These are phyloP conservation scores for Debaryomyces hansenii DNA, from an alignment of 805 yeast species.

Conservation along the genomic window DNA sequence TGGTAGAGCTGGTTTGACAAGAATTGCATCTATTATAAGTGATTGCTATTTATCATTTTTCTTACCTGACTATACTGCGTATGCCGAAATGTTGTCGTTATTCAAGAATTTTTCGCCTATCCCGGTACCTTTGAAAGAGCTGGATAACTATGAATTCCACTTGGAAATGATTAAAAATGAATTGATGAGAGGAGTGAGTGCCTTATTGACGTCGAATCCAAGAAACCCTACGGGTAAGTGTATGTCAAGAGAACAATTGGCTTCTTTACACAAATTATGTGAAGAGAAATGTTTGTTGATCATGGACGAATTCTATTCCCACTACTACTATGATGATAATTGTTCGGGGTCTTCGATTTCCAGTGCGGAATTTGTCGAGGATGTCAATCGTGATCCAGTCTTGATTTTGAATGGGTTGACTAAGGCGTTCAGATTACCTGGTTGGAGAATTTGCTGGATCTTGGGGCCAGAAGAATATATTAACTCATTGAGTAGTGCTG, in stretches of 20 bases:
- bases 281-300: constrained; percentile 54
- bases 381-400: constrained; percentile 59
- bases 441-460: constrained; percentile 66
- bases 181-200: constrained; percentile 56
- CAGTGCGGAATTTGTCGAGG: constrained; percentile 51
- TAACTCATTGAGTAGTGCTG: constrained; percentile 55
- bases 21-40: constrained; percentile 59
- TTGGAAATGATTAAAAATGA: constrained; percentile 52
- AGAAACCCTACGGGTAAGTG: constrained; percentile 63
- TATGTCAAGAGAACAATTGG: constrained; percentile 47
- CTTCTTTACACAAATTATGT: constrained; percentile 52
- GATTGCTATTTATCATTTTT: constrained; percentile 62
- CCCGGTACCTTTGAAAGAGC: constrained; percentile 59
- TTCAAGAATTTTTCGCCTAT: constrained; percentile 64
- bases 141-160: constrained; percentile 57
- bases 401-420: constrained; percentile 60
- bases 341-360: constrained; percentile 54
- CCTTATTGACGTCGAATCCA: constrained; percentile 59
- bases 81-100: constrained; percentile 62
- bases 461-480: constrained; percentile 63
- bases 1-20: constrained; percentile 61
- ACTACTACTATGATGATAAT: constrained; percentile 54
- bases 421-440: constrained; percentile 61
- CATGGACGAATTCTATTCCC: constrained; percentile 65
- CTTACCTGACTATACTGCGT: constrained; percentile 64